phyloP scores from a whole-genome alignment of 208 protist species.

The Leishmania major region DNA sequence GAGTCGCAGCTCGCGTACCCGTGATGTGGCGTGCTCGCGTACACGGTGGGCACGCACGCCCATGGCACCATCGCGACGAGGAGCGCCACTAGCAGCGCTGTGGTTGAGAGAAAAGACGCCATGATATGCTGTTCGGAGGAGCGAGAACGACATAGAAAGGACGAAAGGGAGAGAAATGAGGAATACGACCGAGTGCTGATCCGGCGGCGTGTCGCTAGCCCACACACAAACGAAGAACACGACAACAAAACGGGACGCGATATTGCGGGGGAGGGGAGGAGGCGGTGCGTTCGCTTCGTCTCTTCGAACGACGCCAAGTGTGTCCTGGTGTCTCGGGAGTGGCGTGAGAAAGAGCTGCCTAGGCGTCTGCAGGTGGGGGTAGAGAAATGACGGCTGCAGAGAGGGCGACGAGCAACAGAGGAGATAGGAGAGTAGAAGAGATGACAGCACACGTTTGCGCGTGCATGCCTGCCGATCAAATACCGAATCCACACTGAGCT shows the following conservation, averaged over 20 bases:
- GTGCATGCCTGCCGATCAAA: neutral
- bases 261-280: neutral
- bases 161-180: neutral
- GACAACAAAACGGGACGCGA: neutral
- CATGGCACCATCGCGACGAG: neutral
- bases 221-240: neutral
- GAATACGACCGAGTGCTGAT: neutral
- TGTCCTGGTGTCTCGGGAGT: neutral
- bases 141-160: neutral
- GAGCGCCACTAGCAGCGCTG: neutral
- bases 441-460: neutral
- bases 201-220: no score
- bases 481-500: neutral
- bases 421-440: neutral
- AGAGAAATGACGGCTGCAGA: neutral
- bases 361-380: neutral
- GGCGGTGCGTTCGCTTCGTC: neutral
- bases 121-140: neutral
- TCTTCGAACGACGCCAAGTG: neutral
- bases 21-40: neutral
- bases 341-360: neutral
- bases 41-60: neutral
- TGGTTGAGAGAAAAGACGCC: neutral
- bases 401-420: neutral
- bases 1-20: conserved; percentile 9